A percentile compares a stretch with the other conserved stretches of the same genome.
phyloP scores from a whole-genome alignment of 371 early-diverging fungal species.

The Mortierella sp. region DNA sequence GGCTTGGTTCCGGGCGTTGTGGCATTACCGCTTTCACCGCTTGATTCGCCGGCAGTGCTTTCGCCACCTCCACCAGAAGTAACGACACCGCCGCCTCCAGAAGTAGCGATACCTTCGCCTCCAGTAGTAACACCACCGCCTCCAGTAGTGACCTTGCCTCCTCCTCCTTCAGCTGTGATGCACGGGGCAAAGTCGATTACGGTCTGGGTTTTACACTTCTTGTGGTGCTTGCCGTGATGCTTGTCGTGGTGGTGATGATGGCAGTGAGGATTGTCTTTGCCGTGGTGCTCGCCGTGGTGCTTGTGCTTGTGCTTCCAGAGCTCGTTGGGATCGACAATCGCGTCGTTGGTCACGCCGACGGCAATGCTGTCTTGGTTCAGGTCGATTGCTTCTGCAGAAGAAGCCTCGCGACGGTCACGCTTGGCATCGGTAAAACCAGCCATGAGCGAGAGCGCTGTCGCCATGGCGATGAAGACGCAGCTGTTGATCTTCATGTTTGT shows the following conservation, averaged over 20 bases:
- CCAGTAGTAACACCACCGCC: neutral
- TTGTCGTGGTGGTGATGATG: constrained; percentile 8
- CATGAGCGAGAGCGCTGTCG: constrained; percentile 29
- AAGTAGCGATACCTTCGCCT: too few relatives aligned
- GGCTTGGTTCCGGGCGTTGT: too few relatives aligned
- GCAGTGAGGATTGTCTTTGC: neutral
- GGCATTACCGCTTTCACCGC: too few relatives aligned
- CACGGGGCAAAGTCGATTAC: constrained; percentile 28
- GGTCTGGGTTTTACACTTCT: constrained; percentile 39
- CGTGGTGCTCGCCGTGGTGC: neutral
- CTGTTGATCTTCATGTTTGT: constrained; percentile 29
- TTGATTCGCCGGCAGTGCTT: neutral
- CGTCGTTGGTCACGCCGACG: neutral
- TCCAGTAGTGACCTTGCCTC: neutral
- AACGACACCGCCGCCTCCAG: neutral
- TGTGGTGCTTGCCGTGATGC: constrained; percentile 14
- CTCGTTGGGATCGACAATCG: constrained; percentile 1
- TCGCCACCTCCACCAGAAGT: neutral
- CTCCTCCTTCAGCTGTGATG: neutral
- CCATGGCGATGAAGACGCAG: constrained; percentile 40
- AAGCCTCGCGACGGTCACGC: constrained; percentile 34
- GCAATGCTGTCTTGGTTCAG: neutral
- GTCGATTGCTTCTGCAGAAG: neutral
- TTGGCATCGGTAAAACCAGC: constrained; percentile 28
- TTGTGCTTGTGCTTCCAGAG: constrained; percentile 22